A percentile compares a stretch with the other conserved stretches of the same genome.
phyloP scores from a whole-genome alignment of 1,284 basidiomycete species.

The Xerocomus nothofagi region DNA sequence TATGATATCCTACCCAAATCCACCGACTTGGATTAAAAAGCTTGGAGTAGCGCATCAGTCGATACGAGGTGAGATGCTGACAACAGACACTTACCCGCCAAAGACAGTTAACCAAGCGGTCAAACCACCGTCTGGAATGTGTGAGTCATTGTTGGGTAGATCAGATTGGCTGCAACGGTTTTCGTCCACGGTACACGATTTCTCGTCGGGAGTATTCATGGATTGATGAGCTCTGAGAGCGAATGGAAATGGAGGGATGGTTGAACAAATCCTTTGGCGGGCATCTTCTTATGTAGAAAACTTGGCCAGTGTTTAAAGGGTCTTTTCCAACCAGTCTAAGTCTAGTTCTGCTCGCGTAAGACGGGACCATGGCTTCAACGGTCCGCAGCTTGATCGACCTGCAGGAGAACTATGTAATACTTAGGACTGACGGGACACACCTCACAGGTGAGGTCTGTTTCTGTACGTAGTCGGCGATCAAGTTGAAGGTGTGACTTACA shows the following conservation, averaged over 20 bases:
- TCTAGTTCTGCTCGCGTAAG: constrained; percentile 9
- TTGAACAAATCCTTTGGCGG: not conserved
- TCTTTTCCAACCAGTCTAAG: too few relatives aligned
- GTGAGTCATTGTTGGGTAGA: not conserved
- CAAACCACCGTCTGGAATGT: constrained; percentile 29
- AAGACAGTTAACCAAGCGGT: constrained; percentile 27
- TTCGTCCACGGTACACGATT: not conserved
- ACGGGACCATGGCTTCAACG: constrained; percentile 3
- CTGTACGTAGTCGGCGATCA: constrained; percentile 6
- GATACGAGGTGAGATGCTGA: not conserved
- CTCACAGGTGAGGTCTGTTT: not conserved
- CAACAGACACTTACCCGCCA: constrained; percentile 26
- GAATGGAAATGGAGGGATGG: not conserved
- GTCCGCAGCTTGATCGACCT: not conserved
- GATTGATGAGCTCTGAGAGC: not conserved
- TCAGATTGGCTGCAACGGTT: not conserved
- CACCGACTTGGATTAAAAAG: constrained; percentile 35
- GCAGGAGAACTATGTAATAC: constrained; percentile 4
- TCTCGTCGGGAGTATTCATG: constrained; percentile 10
- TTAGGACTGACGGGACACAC: not conserved
- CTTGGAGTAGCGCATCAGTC: constrained; percentile 15
- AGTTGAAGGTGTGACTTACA: not conserved
- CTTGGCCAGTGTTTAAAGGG: constrained; percentile 1
- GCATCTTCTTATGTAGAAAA: constrained; percentile 8
- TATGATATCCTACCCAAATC: constrained; percentile 34